phyloP scores from a whole-genome alignment of 441 rosid species.

The Corymbia calophylla region DNA sequence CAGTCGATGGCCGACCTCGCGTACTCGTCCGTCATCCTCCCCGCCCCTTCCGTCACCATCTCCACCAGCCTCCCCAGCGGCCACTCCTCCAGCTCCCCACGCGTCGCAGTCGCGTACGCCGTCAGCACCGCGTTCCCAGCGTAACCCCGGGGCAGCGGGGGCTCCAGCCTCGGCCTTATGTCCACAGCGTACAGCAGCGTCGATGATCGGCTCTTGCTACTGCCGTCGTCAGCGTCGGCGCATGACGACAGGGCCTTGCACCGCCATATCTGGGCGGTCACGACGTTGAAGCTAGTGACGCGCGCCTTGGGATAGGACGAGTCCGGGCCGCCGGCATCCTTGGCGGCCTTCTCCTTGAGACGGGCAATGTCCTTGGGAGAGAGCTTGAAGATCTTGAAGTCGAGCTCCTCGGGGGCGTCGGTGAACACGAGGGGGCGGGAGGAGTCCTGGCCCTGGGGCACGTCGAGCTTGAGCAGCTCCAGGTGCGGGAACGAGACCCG shows the following conservation, averaged over 20 bases:
- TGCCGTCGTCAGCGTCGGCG: neutral
- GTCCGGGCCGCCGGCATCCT: neutral
- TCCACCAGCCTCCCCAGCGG: slow-evolving; percentile 48
- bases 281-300: slow-evolving; percentile 48
- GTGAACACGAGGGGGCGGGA: slow-evolving; percentile 30
- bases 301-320: slow-evolving; percentile 1
- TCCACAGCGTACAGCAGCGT: slow-evolving; percentile 66
- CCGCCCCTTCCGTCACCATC: slow-evolving; percentile 42
- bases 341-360: slow-evolving; percentile 51
- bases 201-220: slow-evolving; percentile 34
- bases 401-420: slow-evolving; percentile 33
- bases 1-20: slow-evolving; percentile 60
- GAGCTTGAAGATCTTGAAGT: slow-evolving; percentile 57
- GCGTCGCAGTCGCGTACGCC: slow-evolving; percentile 45
- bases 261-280: slow-evolving; percentile 64
- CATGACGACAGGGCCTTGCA: slow-evolving; percentile 62
- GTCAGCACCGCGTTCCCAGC: slow-evolving; percentile 63
- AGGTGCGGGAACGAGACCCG: slow-evolving; percentile 63
- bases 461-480: slow-evolving; percentile 43
- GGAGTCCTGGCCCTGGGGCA: slow-evolving; percentile 9
- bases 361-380: slow-evolving; percentile 21
- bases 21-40: slow-evolving; percentile 53
- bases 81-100: slow-evolving; percentile 34
- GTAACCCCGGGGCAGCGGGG: slow-evolving; percentile 46
- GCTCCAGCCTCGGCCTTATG: slow-evolving; percentile 51